Base-by-base conservation (phyloP, 2,329 filamentous ascomycete genomes). In the Hortaea werneckii region DNA sequence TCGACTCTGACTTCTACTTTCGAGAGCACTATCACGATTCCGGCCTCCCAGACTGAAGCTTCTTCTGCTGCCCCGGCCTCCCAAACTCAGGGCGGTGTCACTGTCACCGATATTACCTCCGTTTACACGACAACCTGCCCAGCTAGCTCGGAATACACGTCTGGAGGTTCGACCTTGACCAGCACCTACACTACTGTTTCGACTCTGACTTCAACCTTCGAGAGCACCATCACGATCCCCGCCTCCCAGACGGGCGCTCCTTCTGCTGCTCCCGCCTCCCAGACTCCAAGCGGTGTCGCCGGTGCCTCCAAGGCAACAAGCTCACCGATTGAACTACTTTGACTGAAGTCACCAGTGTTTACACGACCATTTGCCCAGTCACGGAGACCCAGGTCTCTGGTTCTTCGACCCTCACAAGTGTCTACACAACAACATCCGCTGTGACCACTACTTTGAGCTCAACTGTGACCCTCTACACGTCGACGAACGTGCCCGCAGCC, bases 1-100 rank as follows among this genome's bases (percentile, higher is more conserved):
- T 51, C 51, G 12, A 51, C 49, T 29, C 29, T 50, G 8, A 51
- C 51, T 4, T 44, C 46, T 8, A 45, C 28, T 10, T 42, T n/a
- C 32, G n/a, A 9, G 32, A n/a, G 9, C 4, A 35, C 32, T 4
- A 35, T 35, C 32, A 35, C 32, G 8, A 9, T 35, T 9, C 32
- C 32, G 32, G n/a, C 32, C 32, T 35, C 32, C 3, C 32, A 35
- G n/a, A n/a, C 8, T 35, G 32, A 3, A 9, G 32, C 9, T 35
- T 35, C 32, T n/a, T 9, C 8, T n/a, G n/a, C 32, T 9, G 32
- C 32, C 9, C 20, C 20, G 20, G 20, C 20, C 20, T 20, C 20
- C 20, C 20, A 20, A 20, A 20, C 20, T 20, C 32, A 35, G 32
- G 9, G n/a, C 9, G 32, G 32, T n/a, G 32, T 35, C 32, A 29